Evolutionary conservation across 371 early-diverging fungal species (phyloP), one percentile per base, ranked within the genome.

Genomic region (Actinomucor elegans): DNA sequence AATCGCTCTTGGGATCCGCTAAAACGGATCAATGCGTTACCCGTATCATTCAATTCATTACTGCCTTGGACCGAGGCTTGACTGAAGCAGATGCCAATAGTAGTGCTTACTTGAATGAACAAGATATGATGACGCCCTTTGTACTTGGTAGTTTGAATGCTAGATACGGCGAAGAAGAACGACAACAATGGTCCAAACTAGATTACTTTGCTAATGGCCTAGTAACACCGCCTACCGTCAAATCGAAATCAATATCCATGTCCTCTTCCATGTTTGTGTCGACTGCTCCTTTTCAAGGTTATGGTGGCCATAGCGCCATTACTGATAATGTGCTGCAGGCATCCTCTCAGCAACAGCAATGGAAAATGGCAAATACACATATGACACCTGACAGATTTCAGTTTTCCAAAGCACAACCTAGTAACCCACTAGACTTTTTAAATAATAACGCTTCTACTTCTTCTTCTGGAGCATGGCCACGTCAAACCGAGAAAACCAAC

Each of bases 91-190:
- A 61, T 28, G 24, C 29, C 2, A 29, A n/a, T 26, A 18, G 11
- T 15, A 18, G 8, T 31, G 20, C 45, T 45, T 9, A 26, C 9
- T 29, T 45, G 24, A 17, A 17, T 4, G 36, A 37, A 17, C 31
- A 57, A 9, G 63, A 64, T 42, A 54, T 64, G 3, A 50, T 64
- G 51, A 57, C 58, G 10, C 64, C 64, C 0, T 64, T 64, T 51
- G 59, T 64, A 10, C 36, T 64, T 3, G 58, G 54, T 5, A 56
- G 52, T 15, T 28, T 55, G 14, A 58, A 53, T 49, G 9, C 50
- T 2, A 43, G 59, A 35, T 35, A 48, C 26, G 37, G 27, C 14
- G 54, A 48, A 1, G 59, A 59, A 28, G 61, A 60, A 34, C 45
- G 53, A 15, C 48, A 48, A 17, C 48, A 53, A 24, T 59, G 59